A percentile compares a stretch with the other conserved stretches of the same genome.
Conservation (phyloP, 2,329 filamentous ascomycete genomes). For the Alternaria conjuncta region DNA sequence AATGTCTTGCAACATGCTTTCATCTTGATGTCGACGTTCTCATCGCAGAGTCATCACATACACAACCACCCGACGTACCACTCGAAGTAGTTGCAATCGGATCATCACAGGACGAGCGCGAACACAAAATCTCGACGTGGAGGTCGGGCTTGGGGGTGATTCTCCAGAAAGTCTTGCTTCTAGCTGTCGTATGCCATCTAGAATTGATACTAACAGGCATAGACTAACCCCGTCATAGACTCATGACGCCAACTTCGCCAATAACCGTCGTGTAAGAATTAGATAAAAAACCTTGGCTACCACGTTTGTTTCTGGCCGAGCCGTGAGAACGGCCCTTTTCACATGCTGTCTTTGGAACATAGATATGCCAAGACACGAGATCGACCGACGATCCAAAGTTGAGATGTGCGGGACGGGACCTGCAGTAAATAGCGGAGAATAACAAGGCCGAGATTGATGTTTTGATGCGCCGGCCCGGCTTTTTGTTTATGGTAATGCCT, state of each 20-base stretch:
- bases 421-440: neutral
- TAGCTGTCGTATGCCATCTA: neutral
- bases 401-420: neutral
- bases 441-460: slow-evolving; percentile 3
- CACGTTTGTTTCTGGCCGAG: neutral
- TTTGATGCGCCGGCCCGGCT: slow-evolving; percentile 8
- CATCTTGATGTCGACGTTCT: neutral
- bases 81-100: too few species aligned
- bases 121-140: neutral
- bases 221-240: neutral
- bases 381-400: neutral
- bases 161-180: neutral
- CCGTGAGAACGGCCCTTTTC: neutral
- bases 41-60: neutral
- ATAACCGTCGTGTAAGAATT: neutral
- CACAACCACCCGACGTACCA: too few species aligned
- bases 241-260: neutral
- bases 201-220: neutral
- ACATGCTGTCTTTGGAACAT: neutral
- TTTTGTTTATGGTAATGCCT: neutral
- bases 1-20: neutral
- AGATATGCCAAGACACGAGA: neutral
- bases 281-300: neutral
- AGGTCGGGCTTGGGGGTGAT: neutral
- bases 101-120: too few species aligned